Evolutionary conservation across 768 basidiomycete genomes (phyloP).

Genomic region (Fibroporia radiculosa): DNA sequence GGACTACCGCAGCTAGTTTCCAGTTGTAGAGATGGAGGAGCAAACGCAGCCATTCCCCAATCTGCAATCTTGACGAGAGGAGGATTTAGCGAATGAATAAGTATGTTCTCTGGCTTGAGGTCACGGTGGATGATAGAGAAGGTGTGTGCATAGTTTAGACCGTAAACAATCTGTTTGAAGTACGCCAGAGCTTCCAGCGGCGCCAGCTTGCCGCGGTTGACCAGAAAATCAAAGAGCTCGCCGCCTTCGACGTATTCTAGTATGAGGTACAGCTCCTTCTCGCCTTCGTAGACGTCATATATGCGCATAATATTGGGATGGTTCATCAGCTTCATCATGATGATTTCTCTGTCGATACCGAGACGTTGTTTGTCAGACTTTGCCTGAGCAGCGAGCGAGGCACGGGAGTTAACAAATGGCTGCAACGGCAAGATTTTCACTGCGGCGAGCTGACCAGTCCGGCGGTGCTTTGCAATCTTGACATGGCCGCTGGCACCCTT

Average conservation of each 20-base stretch:
- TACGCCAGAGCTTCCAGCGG: constrained; percentile 79
- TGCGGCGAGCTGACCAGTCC: constrained; percentile 87
- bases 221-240: constrained; percentile 94
- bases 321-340: constrained; percentile 99
- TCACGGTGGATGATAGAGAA: constrained; percentile 98
- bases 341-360: constrained; percentile 90
- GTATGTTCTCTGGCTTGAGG: constrained; percentile 95
- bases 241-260: constrained; percentile 95
- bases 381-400: constrained; percentile 56
- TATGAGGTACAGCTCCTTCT: constrained; percentile 84
- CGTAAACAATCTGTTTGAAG: constrained; percentile 94
- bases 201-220: constrained; percentile 77
- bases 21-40: constrained; percentile 73
- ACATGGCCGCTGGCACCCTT: constrained; percentile 93
- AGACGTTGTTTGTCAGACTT: constrained; percentile 78
- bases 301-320: constrained; percentile 95
- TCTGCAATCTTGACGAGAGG: constrained; percentile 93
- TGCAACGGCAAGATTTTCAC: constrained; percentile 91
- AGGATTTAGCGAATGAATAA: constrained; percentile 76
- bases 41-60: constrained; percentile 98
- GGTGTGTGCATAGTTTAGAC: constrained; percentile 92
- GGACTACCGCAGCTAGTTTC: constrained; percentile 96
- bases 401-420: constrained; percentile 65
- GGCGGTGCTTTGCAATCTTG: constrained; percentile 82
- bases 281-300: constrained; percentile 93